These are phyloP conservation scores for Platismatia glauca DNA, from an alignment of 495 filamentous ascomycete genomes.

Conservation along the genomic window DNA sequence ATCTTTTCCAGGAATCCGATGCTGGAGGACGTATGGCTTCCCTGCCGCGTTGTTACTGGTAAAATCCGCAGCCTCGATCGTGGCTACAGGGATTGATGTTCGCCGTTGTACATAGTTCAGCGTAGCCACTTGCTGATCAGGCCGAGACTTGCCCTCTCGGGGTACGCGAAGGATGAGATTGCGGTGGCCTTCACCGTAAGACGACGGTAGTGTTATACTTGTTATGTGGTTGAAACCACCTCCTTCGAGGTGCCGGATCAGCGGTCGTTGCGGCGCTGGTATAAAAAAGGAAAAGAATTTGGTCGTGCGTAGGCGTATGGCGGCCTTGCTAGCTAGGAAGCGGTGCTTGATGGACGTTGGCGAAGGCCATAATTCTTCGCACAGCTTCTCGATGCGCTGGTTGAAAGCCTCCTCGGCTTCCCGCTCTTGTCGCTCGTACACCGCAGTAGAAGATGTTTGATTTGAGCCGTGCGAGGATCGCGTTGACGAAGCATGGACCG, in stretches of 20 bases:
- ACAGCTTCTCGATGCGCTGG: conserved; percentile 1
- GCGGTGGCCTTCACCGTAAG: background rate
- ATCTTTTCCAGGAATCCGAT: conserved; percentile 12
- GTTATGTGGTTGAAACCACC: conserved; percentile 21
- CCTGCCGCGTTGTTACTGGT: conserved; percentile 13
- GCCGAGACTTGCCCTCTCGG: conserved; percentile 4
- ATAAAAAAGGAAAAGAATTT: background rate
- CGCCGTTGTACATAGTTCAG: conserved; percentile 12
- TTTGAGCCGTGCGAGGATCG: background rate
- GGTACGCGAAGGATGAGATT: conserved; percentile 16
- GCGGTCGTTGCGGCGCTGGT: background rate
- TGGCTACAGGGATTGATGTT: conserved; percentile 10
- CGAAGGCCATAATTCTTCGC: background rate
- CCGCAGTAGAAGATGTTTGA: background rate
- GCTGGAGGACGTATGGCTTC: conserved; percentile 20
- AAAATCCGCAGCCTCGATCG: conserved; percentile 6
- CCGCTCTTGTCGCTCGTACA: background rate
- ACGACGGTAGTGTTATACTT: conserved; percentile 5
- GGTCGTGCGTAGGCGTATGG: background rate
- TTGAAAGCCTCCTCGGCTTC: conserved; percentile 3
- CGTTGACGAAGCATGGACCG: background rate
- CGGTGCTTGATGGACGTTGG: background rate
- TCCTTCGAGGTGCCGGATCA: conserved; percentile 20
- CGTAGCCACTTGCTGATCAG: conserved; percentile 13
- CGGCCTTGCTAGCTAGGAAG: background rate